These are phyloP conservation scores for Ceraceosorus guamensis DNA, from an alignment of 1,284 basidiomycete species.

Conservation along the genomic window DNA sequence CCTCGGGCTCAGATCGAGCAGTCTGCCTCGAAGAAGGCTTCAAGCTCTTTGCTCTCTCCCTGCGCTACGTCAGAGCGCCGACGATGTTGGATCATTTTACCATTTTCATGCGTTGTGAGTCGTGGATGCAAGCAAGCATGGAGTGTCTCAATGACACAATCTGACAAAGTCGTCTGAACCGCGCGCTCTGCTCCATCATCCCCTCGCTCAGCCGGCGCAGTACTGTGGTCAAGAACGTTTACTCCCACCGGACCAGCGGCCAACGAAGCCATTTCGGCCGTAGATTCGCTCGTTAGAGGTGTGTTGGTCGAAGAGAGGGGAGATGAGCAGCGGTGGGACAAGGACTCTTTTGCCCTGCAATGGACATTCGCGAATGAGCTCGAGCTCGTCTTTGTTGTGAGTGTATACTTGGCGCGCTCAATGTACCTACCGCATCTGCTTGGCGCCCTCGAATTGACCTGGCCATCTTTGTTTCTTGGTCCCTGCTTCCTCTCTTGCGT, in stretches of 20 bases:
- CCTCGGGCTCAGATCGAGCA: too few relatives aligned
- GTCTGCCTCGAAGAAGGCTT: too few relatives aligned
- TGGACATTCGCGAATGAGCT: slow-evolving; percentile 44
- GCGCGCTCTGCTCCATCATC: too few relatives aligned
- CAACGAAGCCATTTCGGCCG: slow-evolving; percentile 15
- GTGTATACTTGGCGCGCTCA: too few relatives aligned
- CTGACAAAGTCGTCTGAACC: background rate
- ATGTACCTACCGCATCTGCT: too few relatives aligned
- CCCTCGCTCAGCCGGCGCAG: slow-evolving; percentile 17
- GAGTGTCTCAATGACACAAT: background rate
- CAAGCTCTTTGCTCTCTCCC: too few relatives aligned
- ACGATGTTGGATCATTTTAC: slow-evolving; percentile 38
- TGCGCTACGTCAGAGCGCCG: too few relatives aligned
- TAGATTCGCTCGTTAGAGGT: slow-evolving; percentile 39
- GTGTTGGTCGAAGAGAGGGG: slow-evolving; percentile 40
- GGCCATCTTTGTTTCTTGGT: too few relatives aligned
- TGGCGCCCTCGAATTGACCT: too few relatives aligned
- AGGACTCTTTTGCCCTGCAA: slow-evolving; percentile 39
- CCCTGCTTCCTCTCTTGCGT: background rate
- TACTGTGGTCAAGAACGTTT: slow-evolving; percentile 42
- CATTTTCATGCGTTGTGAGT: slow-evolving; percentile 32
- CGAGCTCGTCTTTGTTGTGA: slow-evolving; percentile 40
- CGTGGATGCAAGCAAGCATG: background rate
- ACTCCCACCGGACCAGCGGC: slow-evolving; percentile 13
- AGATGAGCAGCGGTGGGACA: slow-evolving; percentile 32